These are phyloP conservation scores for Nicotiana undulata DNA, from an alignment of 257 asterid genomes.

Conservation along the genomic window DNA sequence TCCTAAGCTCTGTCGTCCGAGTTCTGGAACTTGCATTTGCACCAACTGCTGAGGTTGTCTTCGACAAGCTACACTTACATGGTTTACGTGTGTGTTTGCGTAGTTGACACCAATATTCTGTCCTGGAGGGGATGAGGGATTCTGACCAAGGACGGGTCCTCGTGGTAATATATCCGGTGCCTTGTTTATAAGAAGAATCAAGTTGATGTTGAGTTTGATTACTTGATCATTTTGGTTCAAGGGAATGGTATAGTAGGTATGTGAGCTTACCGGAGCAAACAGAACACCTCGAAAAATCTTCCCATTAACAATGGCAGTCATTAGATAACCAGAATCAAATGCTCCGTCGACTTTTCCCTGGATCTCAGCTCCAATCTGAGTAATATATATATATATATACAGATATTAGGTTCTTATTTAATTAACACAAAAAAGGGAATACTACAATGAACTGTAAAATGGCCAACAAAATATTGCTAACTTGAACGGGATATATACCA, in stretches of 20 bases:
- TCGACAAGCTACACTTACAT: slow-evolving; percentile 12
- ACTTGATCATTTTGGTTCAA: background rate
- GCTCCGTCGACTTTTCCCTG: slow-evolving; percentile 85
- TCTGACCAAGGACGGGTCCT: slow-evolving; percentile 33
- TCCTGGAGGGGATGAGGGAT: slow-evolving; percentile 14
- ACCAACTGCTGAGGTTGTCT: slow-evolving; percentile 33
- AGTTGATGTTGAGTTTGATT: background rate
- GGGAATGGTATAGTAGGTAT: background rate
- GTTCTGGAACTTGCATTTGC: slow-evolving; percentile 21
- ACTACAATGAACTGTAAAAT: background rate
- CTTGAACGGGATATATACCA: slow-evolving; percentile 27
- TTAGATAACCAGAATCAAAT: slow-evolving; percentile 87
- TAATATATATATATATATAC: background rate
- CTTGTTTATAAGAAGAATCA: slow-evolving; percentile 22
- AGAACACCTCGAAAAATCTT: slow-evolving; percentile 73
- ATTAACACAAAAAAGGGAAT: background rate
- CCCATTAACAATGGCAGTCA: slow-evolving; percentile 91
- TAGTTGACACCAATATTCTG: slow-evolving; percentile 5
- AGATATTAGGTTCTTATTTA: background rate
- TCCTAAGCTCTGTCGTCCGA: slow-evolving; percentile 15
- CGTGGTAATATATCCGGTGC: slow-evolving; percentile 44
- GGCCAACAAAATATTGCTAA: background rate
- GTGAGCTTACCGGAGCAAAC: slow-evolving; percentile 63
- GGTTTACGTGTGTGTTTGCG: slow-evolving; percentile 12
- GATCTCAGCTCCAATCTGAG: slow-evolving; percentile 84